These are phyloP conservation scores for Coemansia sp. DNA, from an alignment of 192 early-diverging fungal species.

Conservation along the genomic window DNA sequence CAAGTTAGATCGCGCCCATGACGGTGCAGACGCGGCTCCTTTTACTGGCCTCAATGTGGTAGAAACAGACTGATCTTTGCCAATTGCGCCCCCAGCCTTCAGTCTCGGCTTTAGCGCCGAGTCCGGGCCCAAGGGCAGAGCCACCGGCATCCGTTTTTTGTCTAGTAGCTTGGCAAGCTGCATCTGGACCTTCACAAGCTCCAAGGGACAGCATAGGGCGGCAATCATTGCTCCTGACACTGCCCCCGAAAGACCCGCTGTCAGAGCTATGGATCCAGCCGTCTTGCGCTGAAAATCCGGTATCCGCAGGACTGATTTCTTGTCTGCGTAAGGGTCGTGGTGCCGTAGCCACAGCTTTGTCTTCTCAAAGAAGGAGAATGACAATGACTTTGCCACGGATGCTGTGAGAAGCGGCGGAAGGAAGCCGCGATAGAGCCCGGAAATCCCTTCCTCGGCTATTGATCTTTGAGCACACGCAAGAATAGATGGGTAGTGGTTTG, in stretches of 20 bases:
- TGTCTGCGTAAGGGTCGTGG: constrained; percentile 18
- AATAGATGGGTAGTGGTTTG: constrained; percentile 78
- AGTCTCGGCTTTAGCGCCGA: constrained; percentile 1
- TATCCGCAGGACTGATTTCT: constrained; percentile 11
- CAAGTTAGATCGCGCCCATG: constrained; percentile 42
- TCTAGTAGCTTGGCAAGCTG: constrained; percentile 67
- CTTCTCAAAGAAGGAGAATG: constrained; percentile 85
- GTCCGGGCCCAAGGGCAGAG: neutral
- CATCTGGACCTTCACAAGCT: constrained; percentile 75
- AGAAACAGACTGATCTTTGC: neutral
- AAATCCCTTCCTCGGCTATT: constrained; percentile 75
- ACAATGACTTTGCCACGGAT: constrained; percentile 84
- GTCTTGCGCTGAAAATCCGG: constrained; percentile 48
- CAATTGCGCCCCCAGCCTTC: constrained; percentile 2
- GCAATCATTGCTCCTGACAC: constrained; percentile 68
- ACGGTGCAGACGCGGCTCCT: constrained; percentile 1
- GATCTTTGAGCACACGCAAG: constrained; percentile 75
- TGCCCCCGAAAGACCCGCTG: constrained; percentile 58
- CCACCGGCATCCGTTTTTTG: constrained; percentile 11
- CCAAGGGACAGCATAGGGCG: constrained; percentile 70
- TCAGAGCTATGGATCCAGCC: constrained; percentile 51
- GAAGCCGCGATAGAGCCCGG: constrained; percentile 86
- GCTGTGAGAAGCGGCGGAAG: constrained; percentile 81
- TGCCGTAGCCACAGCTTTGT: constrained; percentile 60
- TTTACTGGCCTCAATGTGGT: neutral